Percentiles rank a stretch among this genome's conserved stretches.
These are phyloP conservation scores for Tulasnella calospora DNA, from an alignment of 768 basidiomycete species.

Conservation along the genomic window DNA sequence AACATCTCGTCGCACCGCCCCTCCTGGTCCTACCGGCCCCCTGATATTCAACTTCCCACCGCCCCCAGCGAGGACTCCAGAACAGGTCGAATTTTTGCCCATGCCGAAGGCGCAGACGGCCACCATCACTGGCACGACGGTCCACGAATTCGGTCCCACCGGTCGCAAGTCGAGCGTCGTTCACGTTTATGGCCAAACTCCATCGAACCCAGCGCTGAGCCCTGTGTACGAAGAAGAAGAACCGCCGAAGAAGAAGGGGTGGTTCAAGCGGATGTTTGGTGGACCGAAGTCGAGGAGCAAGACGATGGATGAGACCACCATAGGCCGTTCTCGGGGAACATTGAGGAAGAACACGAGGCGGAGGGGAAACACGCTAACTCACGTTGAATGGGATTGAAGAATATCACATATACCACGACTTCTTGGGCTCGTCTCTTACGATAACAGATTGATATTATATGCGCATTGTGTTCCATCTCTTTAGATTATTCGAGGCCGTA, in stretches of 20 bases:
- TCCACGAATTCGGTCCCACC: background rate
- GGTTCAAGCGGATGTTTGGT: constrained; percentile 6
- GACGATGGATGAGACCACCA: background rate
- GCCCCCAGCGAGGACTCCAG: background rate
- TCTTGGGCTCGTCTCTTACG: too few species aligned
- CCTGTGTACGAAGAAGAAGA: background rate
- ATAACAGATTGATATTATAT: too few species aligned
- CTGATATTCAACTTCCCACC: background rate
- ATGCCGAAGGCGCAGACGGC: background rate
- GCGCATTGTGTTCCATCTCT: background rate
- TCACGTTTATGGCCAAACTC: background rate
- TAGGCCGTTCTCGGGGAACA: constrained; percentile 40
- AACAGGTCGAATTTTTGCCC: background rate
- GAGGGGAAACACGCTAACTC: background rate
- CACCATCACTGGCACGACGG: background rate
- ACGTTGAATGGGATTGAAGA: background rate
- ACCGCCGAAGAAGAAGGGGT: background rate
- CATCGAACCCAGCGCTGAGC: background rate
- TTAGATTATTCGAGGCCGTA: background rate
- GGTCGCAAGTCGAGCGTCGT: background rate
- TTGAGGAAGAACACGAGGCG: constrained; percentile 35
- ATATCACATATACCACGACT: too few species aligned
- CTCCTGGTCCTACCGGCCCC: background rate
- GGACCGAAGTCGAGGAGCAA: background rate
- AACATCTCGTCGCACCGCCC: background rate